Conservation (phyloP, 768 basidiomycete species). For the Russula emetica region DNA sequence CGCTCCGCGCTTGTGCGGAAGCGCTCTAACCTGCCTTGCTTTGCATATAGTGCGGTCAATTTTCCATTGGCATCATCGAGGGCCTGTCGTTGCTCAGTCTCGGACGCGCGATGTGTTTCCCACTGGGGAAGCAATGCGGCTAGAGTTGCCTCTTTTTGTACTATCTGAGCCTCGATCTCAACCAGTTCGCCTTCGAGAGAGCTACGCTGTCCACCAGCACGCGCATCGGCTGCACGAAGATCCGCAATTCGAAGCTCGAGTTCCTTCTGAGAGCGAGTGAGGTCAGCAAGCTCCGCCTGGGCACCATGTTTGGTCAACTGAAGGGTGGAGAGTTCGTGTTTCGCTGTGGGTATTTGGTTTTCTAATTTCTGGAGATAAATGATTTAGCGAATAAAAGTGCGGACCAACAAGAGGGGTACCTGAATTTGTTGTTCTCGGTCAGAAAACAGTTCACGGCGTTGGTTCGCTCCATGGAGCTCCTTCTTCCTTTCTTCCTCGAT, state of each 20-base stretch:
- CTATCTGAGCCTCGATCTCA: constrained; percentile 55
- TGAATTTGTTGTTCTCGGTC: constrained; percentile 80
- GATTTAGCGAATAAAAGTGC: background rate
- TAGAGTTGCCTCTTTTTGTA: constrained; percentile 57
- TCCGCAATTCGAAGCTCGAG: constrained; percentile 81
- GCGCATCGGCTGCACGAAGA: constrained; percentile 59
- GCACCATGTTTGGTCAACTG: constrained; percentile 66
- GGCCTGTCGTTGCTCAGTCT: constrained; percentile 53
- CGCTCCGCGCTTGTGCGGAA: constrained; percentile 82
- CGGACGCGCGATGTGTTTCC: constrained; percentile 51
- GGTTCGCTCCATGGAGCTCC: constrained; percentile 82
- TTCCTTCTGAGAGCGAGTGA: constrained; percentile 79
- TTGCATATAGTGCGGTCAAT: constrained; percentile 74
- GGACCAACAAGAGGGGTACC: constrained; percentile 38
- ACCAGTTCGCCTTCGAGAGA: constrained; percentile 62
- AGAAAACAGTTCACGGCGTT: constrained; percentile 76
- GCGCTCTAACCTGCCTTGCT: constrained; percentile 83
- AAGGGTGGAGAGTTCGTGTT: constrained; percentile 68
- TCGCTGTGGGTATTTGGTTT: constrained; percentile 61
- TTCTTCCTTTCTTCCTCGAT: constrained; percentile 77
- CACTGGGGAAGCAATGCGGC: constrained; percentile 66
- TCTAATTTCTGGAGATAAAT: constrained; percentile 58
- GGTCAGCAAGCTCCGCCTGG: constrained; percentile 81
- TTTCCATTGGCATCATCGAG: constrained; percentile 73
- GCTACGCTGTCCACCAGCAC: constrained; percentile 59